Conservation (phyloP, 768 basidiomycete species). For the Saitozyma sp. region DNA sequence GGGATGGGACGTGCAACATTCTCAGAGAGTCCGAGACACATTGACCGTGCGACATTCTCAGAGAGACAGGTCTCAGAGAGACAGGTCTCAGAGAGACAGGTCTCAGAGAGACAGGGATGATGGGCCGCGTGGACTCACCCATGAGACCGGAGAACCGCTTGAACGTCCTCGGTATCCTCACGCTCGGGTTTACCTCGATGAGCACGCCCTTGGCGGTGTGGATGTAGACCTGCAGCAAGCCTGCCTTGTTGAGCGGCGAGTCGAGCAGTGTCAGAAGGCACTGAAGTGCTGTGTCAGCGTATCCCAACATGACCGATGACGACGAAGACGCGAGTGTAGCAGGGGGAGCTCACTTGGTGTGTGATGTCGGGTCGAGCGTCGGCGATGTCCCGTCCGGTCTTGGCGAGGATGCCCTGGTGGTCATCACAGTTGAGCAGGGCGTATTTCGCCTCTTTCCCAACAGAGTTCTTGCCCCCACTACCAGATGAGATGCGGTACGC, state of each 20-base stretch:
- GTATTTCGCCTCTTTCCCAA: conserved; percentile 79
- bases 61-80: no score
- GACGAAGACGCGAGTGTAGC: not conserved
- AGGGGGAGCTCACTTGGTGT: conserved; percentile 71
- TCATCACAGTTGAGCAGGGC: conserved; percentile 97
- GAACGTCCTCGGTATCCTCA: conserved; percentile 95
- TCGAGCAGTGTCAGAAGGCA: conserved; percentile 94
- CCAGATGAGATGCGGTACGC: conserved; percentile 80
- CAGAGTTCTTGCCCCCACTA: conserved; percentile 58
- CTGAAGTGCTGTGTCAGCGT: conserved; percentile 54
- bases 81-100: no score
- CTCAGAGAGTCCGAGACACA: no score
- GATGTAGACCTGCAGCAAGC: conserved; percentile 93
- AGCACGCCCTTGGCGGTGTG: conserved; percentile 94
- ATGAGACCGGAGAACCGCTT: conserved; percentile 98
- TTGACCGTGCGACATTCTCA: no score
- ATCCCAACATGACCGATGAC: not conserved
- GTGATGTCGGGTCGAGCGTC: conserved; percentile 99
- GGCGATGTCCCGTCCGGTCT: conserved; percentile 95
- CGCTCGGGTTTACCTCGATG: conserved; percentile 97
- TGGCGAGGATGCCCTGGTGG: conserved; percentile 96
- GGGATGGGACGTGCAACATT: no score
- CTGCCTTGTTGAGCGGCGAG: conserved; percentile 97
- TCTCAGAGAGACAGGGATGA: no score
- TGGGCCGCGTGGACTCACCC: conserved; percentile 61